phyloP scores from a whole-genome alignment of 1,284 basidiomycete genomes.

The Pterula multifida region DNA sequence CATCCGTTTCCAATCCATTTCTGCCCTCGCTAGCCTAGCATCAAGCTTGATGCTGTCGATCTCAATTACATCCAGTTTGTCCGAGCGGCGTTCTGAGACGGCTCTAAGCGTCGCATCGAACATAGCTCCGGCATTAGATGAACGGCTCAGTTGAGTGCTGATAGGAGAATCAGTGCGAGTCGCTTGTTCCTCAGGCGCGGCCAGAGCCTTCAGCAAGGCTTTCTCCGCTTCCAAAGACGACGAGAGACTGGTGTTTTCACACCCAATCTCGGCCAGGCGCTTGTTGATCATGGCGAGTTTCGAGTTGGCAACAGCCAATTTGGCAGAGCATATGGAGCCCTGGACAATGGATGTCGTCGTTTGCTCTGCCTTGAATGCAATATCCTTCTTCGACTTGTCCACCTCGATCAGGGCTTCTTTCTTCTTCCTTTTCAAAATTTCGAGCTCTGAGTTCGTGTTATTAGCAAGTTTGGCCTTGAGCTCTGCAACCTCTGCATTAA shows the following conservation, averaged over 20 bases:
- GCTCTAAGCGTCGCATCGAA: slow-evolving; percentile 78
- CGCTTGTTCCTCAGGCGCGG: slow-evolving; percentile 59
- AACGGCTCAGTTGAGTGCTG: slow-evolving; percentile 49
- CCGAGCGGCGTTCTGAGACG: slow-evolving; percentile 67
- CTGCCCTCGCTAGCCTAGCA: slow-evolving; percentile 51
- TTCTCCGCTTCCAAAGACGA: slow-evolving; percentile 64
- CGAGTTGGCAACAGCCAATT: slow-evolving; percentile 63
- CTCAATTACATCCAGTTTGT: slow-evolving; percentile 66
- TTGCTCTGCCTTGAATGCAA: slow-evolving; percentile 57
- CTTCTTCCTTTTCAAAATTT: slow-evolving; percentile 50
- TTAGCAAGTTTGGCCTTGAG: slow-evolving; percentile 78
- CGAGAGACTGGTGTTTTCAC: slow-evolving; percentile 30
- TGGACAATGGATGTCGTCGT: slow-evolving; percentile 60
- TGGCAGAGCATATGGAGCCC: slow-evolving; percentile 67
- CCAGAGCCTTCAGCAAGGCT: slow-evolving; percentile 56
- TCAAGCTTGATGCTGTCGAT: slow-evolving; percentile 66
- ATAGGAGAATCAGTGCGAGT: slow-evolving; percentile 50
- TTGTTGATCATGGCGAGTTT: slow-evolving; percentile 55
- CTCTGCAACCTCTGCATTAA: slow-evolving; percentile 75
- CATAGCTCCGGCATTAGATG: slow-evolving; percentile 67
- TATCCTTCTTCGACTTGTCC: slow-evolving; percentile 56
- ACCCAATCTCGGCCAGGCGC: slow-evolving; percentile 57
- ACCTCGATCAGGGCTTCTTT: slow-evolving; percentile 59
- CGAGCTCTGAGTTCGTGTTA: slow-evolving; percentile 49
- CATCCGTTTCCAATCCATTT: slow-evolving; percentile 63